A percentile compares a stretch with the other conserved stretches of the same genome.
These are phyloP conservation scores for Solanum hybrid DNA, from an alignment of 305 asterid genomes.

Conservation along the genomic window DNA sequence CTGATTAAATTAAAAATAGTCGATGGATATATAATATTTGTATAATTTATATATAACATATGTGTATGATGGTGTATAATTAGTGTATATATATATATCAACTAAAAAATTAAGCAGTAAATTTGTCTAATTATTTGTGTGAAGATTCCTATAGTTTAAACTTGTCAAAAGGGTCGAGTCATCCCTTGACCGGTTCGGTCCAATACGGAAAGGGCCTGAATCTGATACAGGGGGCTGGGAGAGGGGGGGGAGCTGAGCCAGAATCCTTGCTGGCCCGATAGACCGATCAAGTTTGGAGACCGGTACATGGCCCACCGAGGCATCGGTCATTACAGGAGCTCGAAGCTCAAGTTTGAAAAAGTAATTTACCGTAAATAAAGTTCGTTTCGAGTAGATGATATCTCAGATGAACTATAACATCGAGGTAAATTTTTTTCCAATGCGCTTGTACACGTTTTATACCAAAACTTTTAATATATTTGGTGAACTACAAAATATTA, in stretches of 20 bases:
- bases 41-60: no score
- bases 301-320: not conserved
- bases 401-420: not conserved
- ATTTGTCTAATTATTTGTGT: not conserved
- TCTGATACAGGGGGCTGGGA: not conserved
- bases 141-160: not conserved
- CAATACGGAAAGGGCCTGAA: not conserved
- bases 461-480: not conserved
- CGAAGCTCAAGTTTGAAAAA: not conserved
- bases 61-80: not conserved
- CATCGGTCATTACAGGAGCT: not conserved
- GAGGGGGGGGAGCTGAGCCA: not conserved
- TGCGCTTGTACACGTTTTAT: no score
- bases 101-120: no score
- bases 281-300: no score
- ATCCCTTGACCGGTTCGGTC: not conserved
- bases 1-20: no score
- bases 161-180: not conserved
- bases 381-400: not conserved
- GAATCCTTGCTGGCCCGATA: no score
- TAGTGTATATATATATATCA: no score
- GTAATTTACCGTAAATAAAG: not conserved
- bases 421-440: no score
- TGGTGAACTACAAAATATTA: no score
- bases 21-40: no score